Percentiles rank a stretch among this genome's conserved stretches.
phyloP scores from a whole-genome alignment of 1,284 basidiomycete species.

The Ceratobasidium sp. region DNA sequence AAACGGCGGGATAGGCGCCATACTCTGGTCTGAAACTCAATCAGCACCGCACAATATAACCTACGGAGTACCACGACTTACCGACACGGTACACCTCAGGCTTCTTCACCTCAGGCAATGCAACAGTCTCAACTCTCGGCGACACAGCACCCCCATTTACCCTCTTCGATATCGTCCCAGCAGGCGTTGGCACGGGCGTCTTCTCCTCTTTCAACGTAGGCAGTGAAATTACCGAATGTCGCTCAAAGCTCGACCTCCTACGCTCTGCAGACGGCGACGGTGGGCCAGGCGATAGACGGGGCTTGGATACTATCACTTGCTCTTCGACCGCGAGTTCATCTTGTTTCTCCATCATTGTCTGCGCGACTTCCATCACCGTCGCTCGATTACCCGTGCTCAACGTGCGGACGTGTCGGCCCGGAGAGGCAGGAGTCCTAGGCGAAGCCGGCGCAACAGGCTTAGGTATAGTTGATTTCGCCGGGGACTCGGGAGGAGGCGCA shows the following conservation, averaged over 20 bases:
- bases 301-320: not conserved
- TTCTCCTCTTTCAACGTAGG: constrained; percentile 76
- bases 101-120: not conserved
- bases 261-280: constrained; percentile 55
- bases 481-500: constrained; percentile 23
- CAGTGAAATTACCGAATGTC: constrained; percentile 70
- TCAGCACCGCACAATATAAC: not conserved
- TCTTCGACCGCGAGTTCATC: constrained; percentile 17
- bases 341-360: constrained; percentile 64
- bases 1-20: constrained; percentile 65
- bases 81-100: constrained; percentile 21
- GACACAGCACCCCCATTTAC: not conserved
- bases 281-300: constrained; percentile 25
- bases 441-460: constrained; percentile 18
- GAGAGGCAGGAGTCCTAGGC: constrained; percentile 26
- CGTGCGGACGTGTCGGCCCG: constrained; percentile 65
- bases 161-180: constrained; percentile 42
- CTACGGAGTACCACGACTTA: not conserved
- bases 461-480: constrained; percentile 22
- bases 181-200: constrained; percentile 71
- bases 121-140: constrained; percentile 7
- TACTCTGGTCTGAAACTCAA: constrained; percentile 58
- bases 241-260: constrained; percentile 74
- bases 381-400: constrained; percentile 76
- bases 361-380: constrained; percentile 81